Percentiles rank a stretch among this genome's conserved stretches.
These are phyloP conservation scores for Termitomyces sp. DNA, from an alignment of 768 basidiomycete species.

Conservation along the genomic window DNA sequence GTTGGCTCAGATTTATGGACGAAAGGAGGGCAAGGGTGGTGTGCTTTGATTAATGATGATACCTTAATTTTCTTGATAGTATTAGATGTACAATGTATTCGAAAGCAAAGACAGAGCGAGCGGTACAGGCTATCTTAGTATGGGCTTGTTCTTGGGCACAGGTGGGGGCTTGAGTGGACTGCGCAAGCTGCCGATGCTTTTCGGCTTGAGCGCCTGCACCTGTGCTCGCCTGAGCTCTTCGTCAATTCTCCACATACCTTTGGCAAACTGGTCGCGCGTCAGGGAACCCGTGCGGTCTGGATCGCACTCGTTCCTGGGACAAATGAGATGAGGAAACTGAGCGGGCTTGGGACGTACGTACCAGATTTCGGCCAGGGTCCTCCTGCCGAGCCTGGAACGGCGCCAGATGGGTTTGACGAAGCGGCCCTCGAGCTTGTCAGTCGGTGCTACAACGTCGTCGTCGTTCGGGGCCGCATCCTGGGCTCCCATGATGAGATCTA, in stretches of 20 bases:
- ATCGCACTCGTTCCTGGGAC: conserved; percentile 71
- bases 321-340: neutral
- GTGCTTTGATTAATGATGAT: conserved; percentile 27
- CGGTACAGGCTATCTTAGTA: conserved; percentile 21
- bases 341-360: conserved; percentile 27
- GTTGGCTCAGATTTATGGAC: conserved; percentile 81
- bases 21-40: conserved; percentile 45
- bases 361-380: conserved; percentile 62
- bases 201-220: conserved; percentile 27
- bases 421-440: conserved; percentile 49
- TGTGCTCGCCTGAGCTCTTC: conserved; percentile 70
- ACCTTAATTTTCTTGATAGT: conserved; percentile 8
- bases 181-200: conserved; percentile 18
- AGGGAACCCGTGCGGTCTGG: conserved; percentile 47
- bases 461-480: conserved; percentile 13
- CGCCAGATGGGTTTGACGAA: conserved; percentile 60
- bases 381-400: conserved; percentile 48
- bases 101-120: too few relatives aligned
- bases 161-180: conserved; percentile 15
- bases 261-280: conserved; percentile 59
- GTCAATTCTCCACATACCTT: conserved; percentile 85
- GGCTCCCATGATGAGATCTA: conserved; percentile 54
- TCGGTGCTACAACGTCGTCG: conserved; percentile 24
- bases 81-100: neutral
- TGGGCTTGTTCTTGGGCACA: conserved; percentile 18